phyloP scores from a whole-genome alignment of 371 early-diverging fungal genomes.

The Saksenaea oblongispora region DNA sequence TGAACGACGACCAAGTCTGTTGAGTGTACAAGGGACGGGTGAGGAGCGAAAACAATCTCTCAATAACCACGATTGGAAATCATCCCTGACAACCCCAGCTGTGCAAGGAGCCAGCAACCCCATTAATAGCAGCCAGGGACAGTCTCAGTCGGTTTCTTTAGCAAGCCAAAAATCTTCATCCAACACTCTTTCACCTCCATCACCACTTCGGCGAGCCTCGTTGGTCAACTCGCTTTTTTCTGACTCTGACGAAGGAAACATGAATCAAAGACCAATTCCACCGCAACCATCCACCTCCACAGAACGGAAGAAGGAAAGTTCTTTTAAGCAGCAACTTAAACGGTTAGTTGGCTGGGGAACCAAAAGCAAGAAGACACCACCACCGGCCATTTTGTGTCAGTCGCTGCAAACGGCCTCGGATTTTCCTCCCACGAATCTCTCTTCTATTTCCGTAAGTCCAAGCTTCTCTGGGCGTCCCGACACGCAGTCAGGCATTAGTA shows the following conservation, averaged over 20 bases:
- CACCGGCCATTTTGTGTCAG: constrained; percentile 1
- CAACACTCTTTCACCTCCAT: constrained; percentile 31
- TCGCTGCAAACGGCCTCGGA: neutral
- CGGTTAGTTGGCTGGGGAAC: constrained; percentile 49
- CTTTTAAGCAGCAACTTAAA: constrained; percentile 41
- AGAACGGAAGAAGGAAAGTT: constrained; percentile 28
- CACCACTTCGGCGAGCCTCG: constrained; percentile 12
- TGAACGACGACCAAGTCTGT: constrained; percentile 17
- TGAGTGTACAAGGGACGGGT: constrained; percentile 12
- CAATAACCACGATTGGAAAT: constrained; percentile 31
- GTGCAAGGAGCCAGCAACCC: constrained; percentile 11
- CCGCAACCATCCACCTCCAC: neutral
- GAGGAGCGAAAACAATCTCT: constrained; percentile 13
- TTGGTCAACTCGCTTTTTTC: constrained; percentile 8
- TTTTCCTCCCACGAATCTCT: neutral
- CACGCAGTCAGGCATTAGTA: constrained; percentile 28
- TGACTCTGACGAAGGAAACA: neutral
- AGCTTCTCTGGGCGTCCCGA: neutral
- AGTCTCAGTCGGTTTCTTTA: constrained; percentile 5
- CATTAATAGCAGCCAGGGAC: constrained; percentile 8
- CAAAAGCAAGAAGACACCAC: constrained; percentile 18
- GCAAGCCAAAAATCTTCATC: constrained; percentile 7
- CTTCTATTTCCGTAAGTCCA: neutral
- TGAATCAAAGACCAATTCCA: constrained; percentile 6
- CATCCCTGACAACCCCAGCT: constrained; percentile 26